phyloP scores from a whole-genome alignment of 768 basidiomycete genomes.

The Suillus luteus region DNA sequence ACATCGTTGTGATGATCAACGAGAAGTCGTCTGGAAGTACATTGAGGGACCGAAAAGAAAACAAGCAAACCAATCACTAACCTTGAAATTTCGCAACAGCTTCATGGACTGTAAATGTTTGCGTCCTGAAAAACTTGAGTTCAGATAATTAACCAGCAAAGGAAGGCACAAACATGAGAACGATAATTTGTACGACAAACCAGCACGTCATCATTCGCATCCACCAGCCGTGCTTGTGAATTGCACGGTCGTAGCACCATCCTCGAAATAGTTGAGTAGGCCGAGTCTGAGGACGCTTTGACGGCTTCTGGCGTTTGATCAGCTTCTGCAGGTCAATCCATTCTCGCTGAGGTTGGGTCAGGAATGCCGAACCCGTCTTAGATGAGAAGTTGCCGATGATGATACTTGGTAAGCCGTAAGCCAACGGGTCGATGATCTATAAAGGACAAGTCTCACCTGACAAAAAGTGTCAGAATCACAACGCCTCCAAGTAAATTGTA shows the following conservation, averaged over 20 bases:
- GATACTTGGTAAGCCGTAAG: constrained; percentile 54
- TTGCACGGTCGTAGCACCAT: constrained; percentile 93
- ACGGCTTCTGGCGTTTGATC: constrained; percentile 83
- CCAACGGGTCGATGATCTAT: neutral
- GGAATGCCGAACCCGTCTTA: constrained; percentile 81
- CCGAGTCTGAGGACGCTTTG: constrained; percentile 69
- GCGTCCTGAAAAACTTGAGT: constrained; percentile 57
- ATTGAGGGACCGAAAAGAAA: constrained; percentile 17
- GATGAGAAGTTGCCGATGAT: constrained; percentile 93
- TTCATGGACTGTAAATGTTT: constrained; percentile 61
- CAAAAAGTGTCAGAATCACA: constrained; percentile 86
- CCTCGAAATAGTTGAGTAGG: constrained; percentile 58
- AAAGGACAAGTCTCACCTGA: constrained; percentile 59
- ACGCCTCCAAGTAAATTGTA: constrained; percentile 92
- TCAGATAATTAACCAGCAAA: constrained; percentile 1
- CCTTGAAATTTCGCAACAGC: constrained; percentile 60
- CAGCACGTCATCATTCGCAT: constrained; percentile 73
- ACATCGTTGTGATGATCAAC: constrained; percentile 68
- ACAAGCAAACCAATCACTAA: constrained; percentile 34
- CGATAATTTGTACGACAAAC: constrained; percentile 79
- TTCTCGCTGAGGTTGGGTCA: constrained; percentile 85
- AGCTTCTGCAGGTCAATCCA: constrained; percentile 94
- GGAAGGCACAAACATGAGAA: constrained; percentile 66
- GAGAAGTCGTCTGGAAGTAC: constrained; percentile 66
- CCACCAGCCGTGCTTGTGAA: constrained; percentile 95